Percentiles rank a stretch among this genome's conserved stretches.
These are phyloP conservation scores for Starmerella cellae DNA, from an alignment of 805 yeast species.

Conservation along the genomic window DNA sequence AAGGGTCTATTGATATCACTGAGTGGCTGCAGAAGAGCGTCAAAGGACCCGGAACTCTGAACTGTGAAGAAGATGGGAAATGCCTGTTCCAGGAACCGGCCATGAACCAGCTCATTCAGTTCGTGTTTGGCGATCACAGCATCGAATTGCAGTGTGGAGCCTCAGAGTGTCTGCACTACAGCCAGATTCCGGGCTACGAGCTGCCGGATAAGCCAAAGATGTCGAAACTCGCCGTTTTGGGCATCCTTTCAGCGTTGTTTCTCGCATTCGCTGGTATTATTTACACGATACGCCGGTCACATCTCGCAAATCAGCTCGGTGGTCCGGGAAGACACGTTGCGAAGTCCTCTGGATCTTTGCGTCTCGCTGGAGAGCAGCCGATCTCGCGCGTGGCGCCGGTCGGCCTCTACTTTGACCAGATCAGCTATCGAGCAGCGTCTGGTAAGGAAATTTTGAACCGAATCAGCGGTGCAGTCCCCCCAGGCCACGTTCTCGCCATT, in stretches of 20 bases:
- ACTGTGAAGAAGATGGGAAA: constrained; percentile 50
- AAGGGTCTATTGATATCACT: constrained; percentile 86
- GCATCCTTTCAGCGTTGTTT: constrained; percentile 20
- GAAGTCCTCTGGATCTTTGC: neutral
- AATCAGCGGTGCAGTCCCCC: constrained; percentile 64
- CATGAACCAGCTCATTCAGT: constrained; percentile 80
- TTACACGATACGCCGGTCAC: constrained; percentile 1
- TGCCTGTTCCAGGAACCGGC: constrained; percentile 89
- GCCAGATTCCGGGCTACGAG: constrained; percentile 84
- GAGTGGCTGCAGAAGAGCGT: constrained; percentile 86
- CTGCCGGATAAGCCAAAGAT: constrained; percentile 39
- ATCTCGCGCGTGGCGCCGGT: constrained; percentile 35
- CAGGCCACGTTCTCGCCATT: constrained; percentile 83
- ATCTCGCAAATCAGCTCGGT: neutral
- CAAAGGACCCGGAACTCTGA: constrained; percentile 83
- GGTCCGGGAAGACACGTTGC: neutral
- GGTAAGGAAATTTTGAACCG: constrained; percentile 42
- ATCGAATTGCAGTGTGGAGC: constrained; percentile 70
- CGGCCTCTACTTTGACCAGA: constrained; percentile 58
- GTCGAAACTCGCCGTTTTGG: constrained; percentile 15
- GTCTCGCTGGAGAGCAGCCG: constrained; percentile 16
- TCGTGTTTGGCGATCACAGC: constrained; percentile 89
- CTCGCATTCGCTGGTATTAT: constrained; percentile 13
- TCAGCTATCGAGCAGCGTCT: constrained; percentile 44
- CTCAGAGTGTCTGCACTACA: constrained; percentile 84